A percentile compares a stretch with the other conserved stretches of the same genome.
These are phyloP conservation scores for Ilyonectria mors-panacis DNA, from an alignment of 2,329 filamentous ascomycete genomes.

Conservation along the genomic window DNA sequence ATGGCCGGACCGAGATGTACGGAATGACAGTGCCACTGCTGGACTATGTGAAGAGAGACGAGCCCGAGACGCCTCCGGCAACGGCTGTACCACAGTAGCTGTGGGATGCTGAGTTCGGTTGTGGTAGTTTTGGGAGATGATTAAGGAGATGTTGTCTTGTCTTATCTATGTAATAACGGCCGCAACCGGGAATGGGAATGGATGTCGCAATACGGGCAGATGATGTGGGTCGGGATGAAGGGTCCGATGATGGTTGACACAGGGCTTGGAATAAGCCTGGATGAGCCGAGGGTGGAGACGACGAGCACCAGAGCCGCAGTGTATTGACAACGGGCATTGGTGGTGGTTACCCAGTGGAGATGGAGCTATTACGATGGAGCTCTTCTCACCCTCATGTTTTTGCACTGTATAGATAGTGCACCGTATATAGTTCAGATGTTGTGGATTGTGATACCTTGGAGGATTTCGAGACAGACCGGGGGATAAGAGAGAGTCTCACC, in stretches of 20 bases:
- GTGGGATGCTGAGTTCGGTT: conserved; percentile 1
- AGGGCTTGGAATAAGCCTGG: conserved; percentile 23
- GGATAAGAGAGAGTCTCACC: not conserved
- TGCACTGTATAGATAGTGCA: not conserved
- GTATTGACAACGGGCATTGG: conserved; percentile 5
- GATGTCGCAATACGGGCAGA: conserved; percentile 4
- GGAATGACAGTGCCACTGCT: conserved; percentile 88
- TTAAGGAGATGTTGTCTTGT: conserved; percentile 7
- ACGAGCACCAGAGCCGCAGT: conserved; percentile 1
- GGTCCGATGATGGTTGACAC: conserved; percentile 12
- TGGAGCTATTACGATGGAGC: conserved; percentile 16
- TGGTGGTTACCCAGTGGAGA: conserved; percentile 1
- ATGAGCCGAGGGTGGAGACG: conserved; percentile 21
- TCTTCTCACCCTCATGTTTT: not conserved
- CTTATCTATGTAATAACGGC: conserved; percentile 19
- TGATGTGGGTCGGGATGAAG: conserved; percentile 18
- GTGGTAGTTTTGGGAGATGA: conserved; percentile 1
- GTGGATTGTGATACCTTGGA: not conserved
- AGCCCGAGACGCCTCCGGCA: conserved; percentile 46
- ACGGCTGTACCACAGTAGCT: conserved; percentile 28
- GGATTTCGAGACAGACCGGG: not conserved
- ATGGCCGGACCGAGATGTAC: conserved; percentile 86
- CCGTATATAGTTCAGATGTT: not conserved
- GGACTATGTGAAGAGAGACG: conserved; percentile 52
- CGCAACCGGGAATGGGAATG: conserved; percentile 12